Evolutionary conservation across 2,329 filamentous ascomycete species (phyloP).

Genomic region (Basipetospora chlamydospora): DNA sequence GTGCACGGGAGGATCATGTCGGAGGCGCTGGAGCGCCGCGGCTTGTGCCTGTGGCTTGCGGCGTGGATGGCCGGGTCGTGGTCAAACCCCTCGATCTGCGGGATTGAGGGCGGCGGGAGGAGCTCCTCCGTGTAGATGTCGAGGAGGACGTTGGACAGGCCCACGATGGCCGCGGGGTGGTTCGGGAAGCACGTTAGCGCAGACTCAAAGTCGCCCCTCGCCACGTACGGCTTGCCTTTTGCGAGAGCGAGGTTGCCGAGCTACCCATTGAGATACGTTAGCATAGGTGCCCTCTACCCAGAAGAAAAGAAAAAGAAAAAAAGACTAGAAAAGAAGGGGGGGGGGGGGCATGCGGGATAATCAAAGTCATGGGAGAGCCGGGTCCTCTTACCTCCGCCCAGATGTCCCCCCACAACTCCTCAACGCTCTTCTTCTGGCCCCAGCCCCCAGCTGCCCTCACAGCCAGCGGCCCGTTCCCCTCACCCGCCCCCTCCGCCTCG

Average conservation of each 20-base stretch:
- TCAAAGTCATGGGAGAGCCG: too few relatives aligned
- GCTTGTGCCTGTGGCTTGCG: constrained; percentile 7
- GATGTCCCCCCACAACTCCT: constrained; percentile 74
- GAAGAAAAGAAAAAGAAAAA: background rate
- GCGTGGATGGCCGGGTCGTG: constrained; percentile 6
- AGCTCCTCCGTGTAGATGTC: constrained; percentile 66
- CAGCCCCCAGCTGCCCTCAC: constrained; percentile 50
- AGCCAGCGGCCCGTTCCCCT: constrained; percentile 46
- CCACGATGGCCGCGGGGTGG: constrained; percentile 67
- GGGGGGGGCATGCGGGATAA: background rate
- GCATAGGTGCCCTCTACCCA: constrained; percentile 4
- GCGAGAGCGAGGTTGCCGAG: constrained; percentile 52
- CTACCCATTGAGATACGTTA: constrained; percentile 26
- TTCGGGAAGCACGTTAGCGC: constrained; percentile 68
- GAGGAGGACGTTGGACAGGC: constrained; percentile 70
- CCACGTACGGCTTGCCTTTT: constrained; percentile 48
- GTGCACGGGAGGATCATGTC: constrained; percentile 22
- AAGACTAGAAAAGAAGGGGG: too few relatives aligned
- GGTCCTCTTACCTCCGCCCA: constrained; percentile 68
- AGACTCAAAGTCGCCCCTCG: constrained; percentile 66
- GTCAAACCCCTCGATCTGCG: constrained; percentile 20
- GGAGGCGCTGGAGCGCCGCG: background rate
- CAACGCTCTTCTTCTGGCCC: constrained; percentile 68
- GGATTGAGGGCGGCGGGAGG: constrained; percentile 41
- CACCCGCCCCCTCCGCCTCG: constrained; percentile 50